Base-by-base conservation (phyloP, 768 basidiomycete genomes). In the Pulveroboletus sp. region DNA sequence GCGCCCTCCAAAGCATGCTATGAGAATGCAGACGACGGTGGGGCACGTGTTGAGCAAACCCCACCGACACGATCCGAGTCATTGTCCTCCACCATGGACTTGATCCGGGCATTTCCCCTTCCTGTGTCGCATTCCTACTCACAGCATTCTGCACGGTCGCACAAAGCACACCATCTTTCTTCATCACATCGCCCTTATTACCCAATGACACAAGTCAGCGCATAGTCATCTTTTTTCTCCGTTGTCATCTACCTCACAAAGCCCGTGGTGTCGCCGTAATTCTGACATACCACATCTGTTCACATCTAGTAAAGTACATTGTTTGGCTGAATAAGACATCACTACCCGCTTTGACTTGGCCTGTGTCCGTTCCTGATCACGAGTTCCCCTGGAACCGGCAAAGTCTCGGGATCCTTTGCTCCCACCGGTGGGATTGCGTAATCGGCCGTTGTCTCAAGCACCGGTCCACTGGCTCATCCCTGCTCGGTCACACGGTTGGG, bases 51-150 rank as follows among this genome's bases (percentile, higher is more conserved):
- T 32, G 57, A 61, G 9, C 62, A 65, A 8, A 12, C 49, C 2
- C 44, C 60, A 11, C 26, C 58, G 6, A 66, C 68, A 24, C 68
- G 50, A 37, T 50, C 67, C 14, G 60, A 67, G 30, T 46, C 52
- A 9, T 7, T 51, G 21, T 24, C 60, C n/a, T 64, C 73, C 17
- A 69, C 71, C 7, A 64, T 71, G 39, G 78, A 80, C 1, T 55
- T 79, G 3, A 69, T 79, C 26, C 69, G 72, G 43, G 66, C 76
- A 14, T 80, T 80, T 43, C 78, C 78, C 26, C 58, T 80, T 52
- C 76, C 78, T 11, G 48, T 70, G 33, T 61, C 70, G 26, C 64
- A 58, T 43, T 49, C 61, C 1, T 46, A 53, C 51, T 50, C 57
- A 36, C 65, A 51, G 26, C 51, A 63, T 5, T 60, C 21, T 21